Percentiles rank a stretch among this genome's conserved stretches.
These are phyloP conservation scores for Chytriomyces confervae DNA, from an alignment of 192 early-diverging fungal genomes.

Conservation along the genomic window DNA sequence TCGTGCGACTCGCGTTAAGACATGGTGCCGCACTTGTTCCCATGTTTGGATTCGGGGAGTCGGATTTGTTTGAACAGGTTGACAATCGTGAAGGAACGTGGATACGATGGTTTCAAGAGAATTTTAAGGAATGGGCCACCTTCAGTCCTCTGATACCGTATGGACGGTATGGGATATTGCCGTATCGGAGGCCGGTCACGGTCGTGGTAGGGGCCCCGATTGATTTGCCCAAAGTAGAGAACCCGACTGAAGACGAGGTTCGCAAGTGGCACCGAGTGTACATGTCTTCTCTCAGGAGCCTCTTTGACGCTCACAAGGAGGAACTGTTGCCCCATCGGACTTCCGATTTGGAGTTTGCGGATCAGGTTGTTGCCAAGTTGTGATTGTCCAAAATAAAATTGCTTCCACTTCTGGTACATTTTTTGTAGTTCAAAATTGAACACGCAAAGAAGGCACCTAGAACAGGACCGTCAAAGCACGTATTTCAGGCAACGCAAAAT, in stretches of 20 bases:
- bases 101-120: conserved; percentile 71
- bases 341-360: conserved; percentile 69
- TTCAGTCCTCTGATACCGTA: conserved; percentile 69
- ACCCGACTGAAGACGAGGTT: conserved; percentile 68
- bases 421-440: too few species aligned
- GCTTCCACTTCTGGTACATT: not conserved
- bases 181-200: conserved; percentile 50
- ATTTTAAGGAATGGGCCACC: conserved; percentile 61
- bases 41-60: conserved; percentile 93
- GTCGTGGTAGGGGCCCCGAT: conserved; percentile 54
- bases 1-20: conserved; percentile 86
- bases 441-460: too few species aligned
- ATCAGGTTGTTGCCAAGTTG: conserved; percentile 25
- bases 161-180: conserved; percentile 73
- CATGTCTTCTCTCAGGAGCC: conserved; percentile 63
- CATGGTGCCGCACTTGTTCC: conserved; percentile 86
- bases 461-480: too few species aligned
- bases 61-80: conserved; percentile 84
- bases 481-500: too few species aligned
- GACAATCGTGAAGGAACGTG: conserved; percentile 70
- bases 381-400: not conserved
- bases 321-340: conserved; percentile 69
- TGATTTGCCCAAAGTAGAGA: conserved; percentile 57
- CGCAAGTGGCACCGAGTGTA: conserved; percentile 69
- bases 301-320: conserved; percentile 78